A percentile compares a stretch with the other conserved stretches of the same genome.
phyloP scores from a whole-genome alignment of 176 grass and related monocot species.

The Chloris gayana region DNA sequence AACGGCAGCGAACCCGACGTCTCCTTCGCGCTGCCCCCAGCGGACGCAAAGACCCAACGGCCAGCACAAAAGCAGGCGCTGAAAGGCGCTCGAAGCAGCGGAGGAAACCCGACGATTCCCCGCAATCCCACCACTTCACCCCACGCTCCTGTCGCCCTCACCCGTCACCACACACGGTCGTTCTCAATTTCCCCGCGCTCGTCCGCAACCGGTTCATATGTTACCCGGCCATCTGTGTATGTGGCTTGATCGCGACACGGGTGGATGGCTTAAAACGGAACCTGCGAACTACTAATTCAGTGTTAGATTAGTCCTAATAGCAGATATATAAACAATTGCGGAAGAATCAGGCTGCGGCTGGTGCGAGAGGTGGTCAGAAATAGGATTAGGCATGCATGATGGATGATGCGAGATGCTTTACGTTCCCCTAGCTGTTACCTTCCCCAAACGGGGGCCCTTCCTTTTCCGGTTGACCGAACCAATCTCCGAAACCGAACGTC shows the following conservation, averaged over 20 bases:
- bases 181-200: not conserved
- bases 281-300: not conserved
- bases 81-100: not conserved
- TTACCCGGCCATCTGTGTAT: not conserved
- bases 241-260: constrained; percentile 3
- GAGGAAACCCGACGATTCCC: not conserved
- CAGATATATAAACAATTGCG: not conserved
- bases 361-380: not conserved
- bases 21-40: constrained; percentile 28
- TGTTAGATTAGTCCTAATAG: not conserved
- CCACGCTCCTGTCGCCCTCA: not conserved
- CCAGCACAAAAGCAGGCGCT: not conserved
- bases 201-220: not conserved
- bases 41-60: constrained; percentile 25
- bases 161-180: not conserved
- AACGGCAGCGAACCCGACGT: constrained; percentile 7
- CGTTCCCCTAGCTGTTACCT: constrained; percentile 39
- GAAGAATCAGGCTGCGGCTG: not conserved
- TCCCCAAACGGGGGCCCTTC: not conserved
- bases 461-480: constrained; percentile 36
- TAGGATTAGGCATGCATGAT: constrained; percentile 13
- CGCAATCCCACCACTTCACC: not conserved
- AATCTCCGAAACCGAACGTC: constrained; percentile 2
- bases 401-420: constrained; percentile 35
- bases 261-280: not conserved